Percentiles rank a stretch among this genome's conserved stretches.
phyloP scores from a whole-genome alignment of 495 filamentous ascomycete genomes.

The Talaromyces nanjingensis region DNA sequence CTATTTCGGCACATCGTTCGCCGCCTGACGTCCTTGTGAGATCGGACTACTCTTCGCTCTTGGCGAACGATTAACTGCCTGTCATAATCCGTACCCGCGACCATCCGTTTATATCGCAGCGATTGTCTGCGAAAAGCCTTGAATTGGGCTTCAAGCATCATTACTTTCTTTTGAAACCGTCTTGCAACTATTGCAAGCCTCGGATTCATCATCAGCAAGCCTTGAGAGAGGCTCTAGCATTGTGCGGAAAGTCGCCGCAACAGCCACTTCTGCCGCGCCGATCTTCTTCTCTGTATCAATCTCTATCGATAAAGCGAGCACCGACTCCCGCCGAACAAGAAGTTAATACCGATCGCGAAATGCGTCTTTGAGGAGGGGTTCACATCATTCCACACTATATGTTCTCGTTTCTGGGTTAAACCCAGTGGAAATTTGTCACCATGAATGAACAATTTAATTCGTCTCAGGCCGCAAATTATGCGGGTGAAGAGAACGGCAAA shows the following conservation, averaged over 20 bases:
- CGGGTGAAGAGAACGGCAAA: neutral
- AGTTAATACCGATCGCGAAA: neutral
- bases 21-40: neutral
- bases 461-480: neutral
- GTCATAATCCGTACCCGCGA: neutral
- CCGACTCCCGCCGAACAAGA: neutral
- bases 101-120: neutral
- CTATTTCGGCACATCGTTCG: neutral
- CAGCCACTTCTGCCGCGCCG: neutral
- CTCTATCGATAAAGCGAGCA: neutral
- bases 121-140: neutral
- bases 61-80: neutral
- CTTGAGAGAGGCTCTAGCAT: neutral
- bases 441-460: slow-evolving; percentile 2
- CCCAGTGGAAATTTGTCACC: neutral
- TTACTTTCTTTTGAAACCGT: neutral
- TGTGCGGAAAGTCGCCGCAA: neutral
- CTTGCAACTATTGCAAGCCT: neutral
- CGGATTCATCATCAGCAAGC: neutral
- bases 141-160: neutral
- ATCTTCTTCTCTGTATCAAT: neutral
- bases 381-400: neutral
- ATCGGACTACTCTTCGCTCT: neutral
- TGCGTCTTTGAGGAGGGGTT: neutral
- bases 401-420: neutral